These are phyloP conservation scores for Lepidium didymum DNA, from an alignment of 345 rosid species.

Conservation along the genomic window DNA sequence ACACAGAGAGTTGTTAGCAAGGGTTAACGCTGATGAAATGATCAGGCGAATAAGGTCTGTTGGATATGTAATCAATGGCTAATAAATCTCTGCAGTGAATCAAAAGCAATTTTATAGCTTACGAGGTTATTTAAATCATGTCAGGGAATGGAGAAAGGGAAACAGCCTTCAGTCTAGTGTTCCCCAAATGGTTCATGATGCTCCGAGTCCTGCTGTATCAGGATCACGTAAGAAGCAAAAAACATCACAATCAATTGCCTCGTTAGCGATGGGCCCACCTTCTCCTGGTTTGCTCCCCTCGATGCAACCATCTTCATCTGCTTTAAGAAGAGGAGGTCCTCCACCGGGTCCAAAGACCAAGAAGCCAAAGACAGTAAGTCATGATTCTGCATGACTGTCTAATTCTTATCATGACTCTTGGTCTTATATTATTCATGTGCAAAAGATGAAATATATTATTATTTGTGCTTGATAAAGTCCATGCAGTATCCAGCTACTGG, in stretches of 20 bases:
- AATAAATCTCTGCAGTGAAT: background rate
- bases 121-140: background rate
- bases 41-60: slow-evolving; percentile 77
- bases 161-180: slow-evolving; percentile 57
- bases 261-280: slow-evolving; percentile 71
- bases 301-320: slow-evolving; percentile 79
- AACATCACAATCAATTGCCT: slow-evolving; percentile 71
- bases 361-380: slow-evolving; percentile 84
- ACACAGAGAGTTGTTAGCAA: slow-evolving; percentile 75
- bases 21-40: slow-evolving; percentile 84
- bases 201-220: slow-evolving; percentile 77
- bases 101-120: background rate
- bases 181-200: slow-evolving; percentile 60
- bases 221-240: slow-evolving; percentile 88
- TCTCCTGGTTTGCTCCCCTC: slow-evolving; percentile 68
- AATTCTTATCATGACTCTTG: background rate
- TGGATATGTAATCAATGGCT: slow-evolving; percentile 2
- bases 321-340: slow-evolving; percentile 62
- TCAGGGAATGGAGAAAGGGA: slow-evolving; percentile 91
- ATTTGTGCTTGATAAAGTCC: slow-evolving; percentile 44
- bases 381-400: slow-evolving; percentile 2
- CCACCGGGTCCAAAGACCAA: slow-evolving; percentile 59
- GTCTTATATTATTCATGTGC: slow-evolving; percentile 12
- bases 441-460: slow-evolving; percentile 17
- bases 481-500: slow-evolving; percentile 64